Evolutionary conservation across 2,329 filamentous ascomycete genomes (phyloP).

Genomic region (Epichloe sibirici): DNA sequence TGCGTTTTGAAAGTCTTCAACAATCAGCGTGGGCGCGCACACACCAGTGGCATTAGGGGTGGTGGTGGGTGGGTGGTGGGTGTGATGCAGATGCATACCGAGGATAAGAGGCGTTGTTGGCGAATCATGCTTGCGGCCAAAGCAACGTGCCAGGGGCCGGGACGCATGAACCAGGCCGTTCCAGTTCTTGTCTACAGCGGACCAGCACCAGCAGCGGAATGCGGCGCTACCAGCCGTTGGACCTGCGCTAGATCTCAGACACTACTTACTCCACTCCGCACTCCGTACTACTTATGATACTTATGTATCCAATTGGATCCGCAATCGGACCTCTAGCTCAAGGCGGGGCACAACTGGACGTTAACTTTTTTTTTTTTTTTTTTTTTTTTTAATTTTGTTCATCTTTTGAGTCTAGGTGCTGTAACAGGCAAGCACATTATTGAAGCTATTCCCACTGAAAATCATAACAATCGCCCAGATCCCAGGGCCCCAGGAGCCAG

Average conservation of each 20-base stretch:
- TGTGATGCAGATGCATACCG: not conserved
- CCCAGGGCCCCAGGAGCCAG: no score
- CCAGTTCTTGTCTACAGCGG: not conserved
- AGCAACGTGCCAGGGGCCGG: constrained; percentile 12
- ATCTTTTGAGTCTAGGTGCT: not conserved
- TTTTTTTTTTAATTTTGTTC: not conserved
- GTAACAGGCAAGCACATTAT: not conserved
- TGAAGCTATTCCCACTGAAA: not conserved
- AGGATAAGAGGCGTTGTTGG: constrained; percentile 10
- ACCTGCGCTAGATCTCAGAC: not conserved
- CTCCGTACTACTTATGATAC: no score
- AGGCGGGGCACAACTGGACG: not conserved
- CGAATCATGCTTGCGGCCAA: constrained; percentile 12
- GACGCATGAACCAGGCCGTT: not conserved
- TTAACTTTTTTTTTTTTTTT: not conserved
- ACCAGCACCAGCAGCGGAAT: not conserved
- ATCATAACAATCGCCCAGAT: no score
- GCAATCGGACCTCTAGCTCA: not conserved
- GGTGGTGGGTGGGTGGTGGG: no score
- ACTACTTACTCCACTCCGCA: no score
- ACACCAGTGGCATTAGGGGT: constrained; percentile 1
- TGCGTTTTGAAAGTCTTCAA: constrained; percentile 36
- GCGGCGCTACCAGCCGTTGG: not conserved
- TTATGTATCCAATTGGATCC: no score
- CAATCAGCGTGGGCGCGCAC: constrained; percentile 35